Base-by-base conservation (phyloP, 345 rosid species). In the Pistacia vera region DNA sequence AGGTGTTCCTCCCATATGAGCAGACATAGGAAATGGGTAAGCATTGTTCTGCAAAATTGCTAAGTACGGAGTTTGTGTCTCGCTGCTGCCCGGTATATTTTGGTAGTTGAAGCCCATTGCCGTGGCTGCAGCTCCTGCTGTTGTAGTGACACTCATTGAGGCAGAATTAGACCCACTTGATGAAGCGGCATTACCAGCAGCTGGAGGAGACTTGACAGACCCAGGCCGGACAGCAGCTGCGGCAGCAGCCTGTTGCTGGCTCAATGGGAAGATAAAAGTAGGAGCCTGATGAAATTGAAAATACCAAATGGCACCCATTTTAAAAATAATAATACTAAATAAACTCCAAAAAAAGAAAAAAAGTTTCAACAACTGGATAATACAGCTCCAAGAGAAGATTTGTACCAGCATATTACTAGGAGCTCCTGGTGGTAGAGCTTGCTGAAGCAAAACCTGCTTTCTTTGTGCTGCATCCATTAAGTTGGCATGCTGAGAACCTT, bases 81-180 rank as follows among this genome's bases (percentile, higher is more conserved):
- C 99, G 76, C 82, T 93, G 59, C 91, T 93, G 59, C 91, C 95
- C 0, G 95, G 89, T 82, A 94, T 84, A 78, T 79, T 91, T 1
- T 97, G 87, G 81, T 92, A 97, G 81, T 86, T 94, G 82, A 92
- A 94, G 86, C 91, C 88, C 97, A 94, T 84, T 25, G 94, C 88
- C 17, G 94, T 75, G 58, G 89, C 84, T 25, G 91, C 86, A 68
- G 90, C 86, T 38, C 88, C 83, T 41, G 92, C 90, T 2, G 91
- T 69, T 57, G 89, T 86, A 56, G 89, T 56, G 55, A 87, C 83
- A 85, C 84, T 85, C 22, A 82, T 66, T 30, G 92, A 77, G 52
- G 84, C 81, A 52, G 96, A 79, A 84, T 77, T 79, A 8, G 91
- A 66, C 5, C 87, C 18, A 28, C 85, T 82, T 41, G 89, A 75